Evolutionary conservation across 108 stramenopile genomes (phyloP), one percentile per base, ranked within the genome.

Genomic region (Fistulifera pelliculosa): DNA sequence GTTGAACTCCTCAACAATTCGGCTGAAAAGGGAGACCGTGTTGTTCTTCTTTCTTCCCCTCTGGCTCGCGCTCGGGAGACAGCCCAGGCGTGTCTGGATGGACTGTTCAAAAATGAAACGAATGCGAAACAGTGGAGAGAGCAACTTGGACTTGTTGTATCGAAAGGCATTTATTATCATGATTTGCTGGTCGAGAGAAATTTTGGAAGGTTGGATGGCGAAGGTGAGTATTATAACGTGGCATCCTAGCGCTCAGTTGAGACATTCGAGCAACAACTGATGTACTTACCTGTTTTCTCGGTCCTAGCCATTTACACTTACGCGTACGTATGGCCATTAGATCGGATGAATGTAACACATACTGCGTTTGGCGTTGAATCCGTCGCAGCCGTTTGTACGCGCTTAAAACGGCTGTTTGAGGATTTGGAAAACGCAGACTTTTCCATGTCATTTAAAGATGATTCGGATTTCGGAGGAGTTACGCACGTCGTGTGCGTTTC

Each of bases 351-450:
- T 28, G 71, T 71, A 12, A 82, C 82, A 6, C 80, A 85, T 21
- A 90, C 81, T 15, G 71, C 79, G 14, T 90, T 83, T 57, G 81
- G 79, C 48, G 87, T 85, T 4, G 87, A 90, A 69, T 74, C 72
- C 2, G 87, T 90, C 6, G 87, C 87, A 10, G 87, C 83, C 17
- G 87, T 90, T 28, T 79, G 83, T 19, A 76, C 76, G 0, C 67
- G 87, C 50, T 49, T 90, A 47, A 71, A 74, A 2, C 56, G 73
- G n/a, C 59, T 81, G 11, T 51, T 85, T 12, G 54, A 74, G 38
- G 38, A 62, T 40, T 69, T 80, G 27, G 83, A 85, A 42, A 40
- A 55, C 13, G 48, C 41, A 11, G 17, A 47, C 14, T n/a, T 38
- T 53, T 64, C 42, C 56, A 57, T 43, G 8, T 49, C 66, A 25